These are phyloP conservation scores for Emmonsiellopsis sp. DNA, from an alignment of 2,329 filamentous ascomycete species.

Conservation along the genomic window DNA sequence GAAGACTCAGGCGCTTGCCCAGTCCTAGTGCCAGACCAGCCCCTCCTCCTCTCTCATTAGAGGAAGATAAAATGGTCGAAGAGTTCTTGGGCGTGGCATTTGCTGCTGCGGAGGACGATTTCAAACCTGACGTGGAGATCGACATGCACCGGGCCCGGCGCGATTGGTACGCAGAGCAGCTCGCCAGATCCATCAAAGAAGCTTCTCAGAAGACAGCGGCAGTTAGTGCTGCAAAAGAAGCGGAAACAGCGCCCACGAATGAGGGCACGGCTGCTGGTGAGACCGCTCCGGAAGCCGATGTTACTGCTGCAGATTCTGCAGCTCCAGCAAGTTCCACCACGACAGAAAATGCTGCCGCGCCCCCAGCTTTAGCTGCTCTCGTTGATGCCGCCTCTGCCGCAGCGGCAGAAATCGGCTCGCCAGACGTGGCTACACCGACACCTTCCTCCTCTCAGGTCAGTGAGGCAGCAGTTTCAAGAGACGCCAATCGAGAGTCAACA, in stretches of 20 bases:
- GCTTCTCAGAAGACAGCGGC: no score
- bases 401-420: no score
- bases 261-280: no score
- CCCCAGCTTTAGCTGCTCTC: no score
- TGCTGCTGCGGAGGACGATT: conserved; percentile 12
- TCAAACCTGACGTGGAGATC: conserved; percentile 11
- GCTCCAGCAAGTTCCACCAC: not conserved
- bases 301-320: not conserved
- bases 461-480: not conserved
- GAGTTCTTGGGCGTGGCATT: conserved; percentile 7
- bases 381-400: no score
- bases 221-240: no score
- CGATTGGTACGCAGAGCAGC: conserved; percentile 7
- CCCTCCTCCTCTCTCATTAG: no score
- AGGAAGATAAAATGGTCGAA: conserved; percentile 5
- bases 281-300: not conserved
- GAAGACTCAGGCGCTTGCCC: no score
- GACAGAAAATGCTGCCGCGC: not conserved
- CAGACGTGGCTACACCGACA: no score
- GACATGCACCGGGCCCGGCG: conserved; percentile 8
- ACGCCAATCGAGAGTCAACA: not conserved
- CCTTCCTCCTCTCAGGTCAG: no score
- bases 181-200: not conserved
- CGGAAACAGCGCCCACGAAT: no score
- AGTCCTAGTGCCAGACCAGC: no score